phyloP scores from a whole-genome alignment of 1,139 yeast genomes.

The Yamadazyma sp. region DNA sequence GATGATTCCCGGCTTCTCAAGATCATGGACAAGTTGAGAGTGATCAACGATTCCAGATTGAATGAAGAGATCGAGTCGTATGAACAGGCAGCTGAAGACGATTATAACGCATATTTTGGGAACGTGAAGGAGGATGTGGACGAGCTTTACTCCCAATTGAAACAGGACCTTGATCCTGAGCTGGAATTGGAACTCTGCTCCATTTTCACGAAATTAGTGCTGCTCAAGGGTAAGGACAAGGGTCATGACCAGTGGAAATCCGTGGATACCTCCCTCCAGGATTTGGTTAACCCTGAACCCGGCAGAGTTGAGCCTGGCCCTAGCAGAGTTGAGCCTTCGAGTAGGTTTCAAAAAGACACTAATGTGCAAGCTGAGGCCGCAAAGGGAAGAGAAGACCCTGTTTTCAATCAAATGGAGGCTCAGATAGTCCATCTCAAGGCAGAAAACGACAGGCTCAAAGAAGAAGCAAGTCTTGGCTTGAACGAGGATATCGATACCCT shows the following conservation, averaged over 20 bases:
- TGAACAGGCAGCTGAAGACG: constrained; percentile 41
- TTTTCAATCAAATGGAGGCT: constrained; percentile 30
- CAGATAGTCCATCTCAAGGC: constrained; percentile 22
- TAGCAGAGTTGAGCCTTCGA: too few species aligned
- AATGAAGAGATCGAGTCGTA: constrained; percentile 47
- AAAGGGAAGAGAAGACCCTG: too few species aligned
- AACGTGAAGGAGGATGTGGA: constrained; percentile 19
- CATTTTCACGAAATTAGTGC: constrained; percentile 5
- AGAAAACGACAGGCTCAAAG: constrained; percentile 25
- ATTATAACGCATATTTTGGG: constrained; percentile 24
- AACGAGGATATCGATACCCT: constrained; percentile 17
- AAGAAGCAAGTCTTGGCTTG: constrained; percentile 18
- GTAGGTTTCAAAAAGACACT: too few species aligned
- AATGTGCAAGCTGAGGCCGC: too few species aligned
- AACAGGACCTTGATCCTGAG: constrained; percentile 12
- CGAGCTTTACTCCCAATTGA: constrained; percentile 16
- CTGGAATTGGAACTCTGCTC: constrained; percentile 16
- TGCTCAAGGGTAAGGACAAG: not conserved
- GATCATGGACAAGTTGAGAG: constrained; percentile 39
- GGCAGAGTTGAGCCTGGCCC: too few species aligned
- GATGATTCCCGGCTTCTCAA: constrained; percentile 38
- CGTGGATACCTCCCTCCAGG: not conserved
- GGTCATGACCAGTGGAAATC: not conserved
- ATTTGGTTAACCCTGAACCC: not conserved
- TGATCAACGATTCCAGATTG: constrained; percentile 38